phyloP scores from a whole-genome alignment of 208 protist genomes.

The Leishmania mexicana region DNA sequence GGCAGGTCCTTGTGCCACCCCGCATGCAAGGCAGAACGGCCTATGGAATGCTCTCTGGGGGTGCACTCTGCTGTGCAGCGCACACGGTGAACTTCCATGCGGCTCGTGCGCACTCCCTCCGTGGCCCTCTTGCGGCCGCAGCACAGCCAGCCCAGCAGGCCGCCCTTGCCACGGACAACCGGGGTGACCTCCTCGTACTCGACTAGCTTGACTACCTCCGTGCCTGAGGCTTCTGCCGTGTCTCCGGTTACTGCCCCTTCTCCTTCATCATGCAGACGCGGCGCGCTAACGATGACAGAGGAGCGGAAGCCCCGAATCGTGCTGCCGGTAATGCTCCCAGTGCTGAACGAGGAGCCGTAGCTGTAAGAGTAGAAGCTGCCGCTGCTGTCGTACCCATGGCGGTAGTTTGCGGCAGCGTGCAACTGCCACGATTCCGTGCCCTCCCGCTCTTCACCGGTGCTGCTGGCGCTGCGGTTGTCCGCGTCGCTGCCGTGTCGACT shows the following conservation, averaged over 20 bases:
- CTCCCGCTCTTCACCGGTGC: not conserved
- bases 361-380: slow-evolving; percentile 11
- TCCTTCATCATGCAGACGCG: not conserved
- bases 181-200: slow-evolving; percentile 32
- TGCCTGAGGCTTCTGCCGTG: not conserved
- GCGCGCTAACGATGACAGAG: not conserved
- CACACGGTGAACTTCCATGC: slow-evolving; percentile 15
- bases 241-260: not conserved
- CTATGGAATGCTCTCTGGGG: not conserved
- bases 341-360: slow-evolving; percentile 31
- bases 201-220: not conserved
- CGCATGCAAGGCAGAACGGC: not conserved
- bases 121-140: slow-evolving; percentile 6
- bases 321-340: not conserved
- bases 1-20: not conserved
- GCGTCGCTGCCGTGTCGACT: not conserved
- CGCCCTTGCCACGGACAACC: not conserved
- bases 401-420: not conserved
- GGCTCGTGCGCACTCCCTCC: slow-evolving; percentile 13
- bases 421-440: not conserved
- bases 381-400: not conserved
- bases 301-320: not conserved
- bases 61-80: not conserved
- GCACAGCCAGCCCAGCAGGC: slow-evolving; percentile 5
- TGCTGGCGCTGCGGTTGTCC: not conserved